phyloP scores from a whole-genome alignment of 75 land plant genomes.

The Selaginella tamariscina region DNA sequence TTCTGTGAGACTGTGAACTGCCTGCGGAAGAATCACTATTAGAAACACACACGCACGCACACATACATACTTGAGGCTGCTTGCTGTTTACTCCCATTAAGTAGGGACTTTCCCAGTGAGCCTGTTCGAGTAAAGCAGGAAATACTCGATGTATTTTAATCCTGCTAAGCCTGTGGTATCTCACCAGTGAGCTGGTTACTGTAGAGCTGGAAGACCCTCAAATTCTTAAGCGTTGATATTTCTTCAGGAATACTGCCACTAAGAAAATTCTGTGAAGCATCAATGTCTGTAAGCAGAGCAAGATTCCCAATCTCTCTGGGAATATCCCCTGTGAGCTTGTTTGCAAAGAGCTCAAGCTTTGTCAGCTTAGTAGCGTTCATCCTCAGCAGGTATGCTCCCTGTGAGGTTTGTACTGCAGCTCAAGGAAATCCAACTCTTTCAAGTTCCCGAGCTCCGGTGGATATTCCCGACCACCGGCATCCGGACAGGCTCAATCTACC shows the following conservation, averaged over 20 bases:
- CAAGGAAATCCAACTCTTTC: neutral
- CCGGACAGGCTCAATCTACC: neutral
- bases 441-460: neutral
- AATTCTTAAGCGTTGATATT: conserved; percentile 32
- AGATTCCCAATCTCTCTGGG: conserved; percentile 53
- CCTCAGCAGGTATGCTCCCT: conserved; percentile 43
- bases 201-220: conserved; percentile 39
- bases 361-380: conserved; percentile 45
- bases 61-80: neutral
- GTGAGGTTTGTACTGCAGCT: conserved; percentile 21
- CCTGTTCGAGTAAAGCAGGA: conserved; percentile 40
- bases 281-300: conserved; percentile 35
- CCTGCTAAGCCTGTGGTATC: conserved; percentile 40
- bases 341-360: conserved; percentile 48
- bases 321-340: conserved; percentile 40
- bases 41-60: too few relatives aligned
- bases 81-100: conserved; percentile 13
- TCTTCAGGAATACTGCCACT: conserved; percentile 38
- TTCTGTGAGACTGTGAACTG: conserved; percentile 1
- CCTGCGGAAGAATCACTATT: too few relatives aligned
- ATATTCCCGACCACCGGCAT: neutral
- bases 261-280: conserved; percentile 39
- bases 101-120: conserved; percentile 49
- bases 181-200: conserved; percentile 34
- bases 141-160: conserved; percentile 30